Base-by-base conservation (phyloP, 805 yeast species). In the Barnettozyma sp. region DNA sequence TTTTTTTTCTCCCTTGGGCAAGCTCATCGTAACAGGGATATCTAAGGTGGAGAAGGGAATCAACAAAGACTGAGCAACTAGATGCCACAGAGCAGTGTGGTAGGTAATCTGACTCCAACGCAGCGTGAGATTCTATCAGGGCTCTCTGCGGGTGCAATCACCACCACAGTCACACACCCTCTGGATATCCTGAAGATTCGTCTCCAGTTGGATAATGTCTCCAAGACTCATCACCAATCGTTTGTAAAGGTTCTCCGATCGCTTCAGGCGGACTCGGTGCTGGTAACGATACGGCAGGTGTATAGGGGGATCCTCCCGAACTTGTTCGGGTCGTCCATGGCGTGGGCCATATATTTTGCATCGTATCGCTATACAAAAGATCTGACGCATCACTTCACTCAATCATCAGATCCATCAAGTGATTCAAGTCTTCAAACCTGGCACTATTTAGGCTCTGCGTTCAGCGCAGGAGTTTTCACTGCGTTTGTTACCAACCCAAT, bases 311-410 rank as follows among this genome's bases (percentile, higher is more conserved):
- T 52, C 1, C 16, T 39, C 7, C 52, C 94, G 2, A 92, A 88
- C 52, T 49, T 90, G 5, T 25, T 84, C 0, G 98, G 97, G 1
- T 86, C 87, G 45, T 76, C 94, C 0, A 55, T 76, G 0, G 90
- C 95, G 0, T 92, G 98, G 97, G 82, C 86, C 1, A 56, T 84
- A 6, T 92, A 92, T 52, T 92, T 92, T 59, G 72, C 79, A 21
- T 62, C 84, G 26, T 92, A 88, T 58, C 71, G 82, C 23, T 70
- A 68, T 39, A 69, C 73, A 43, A 84, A 83, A 43, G 66, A 61
- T 33, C 22, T 50, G 7, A 50, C 52, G 35, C 56, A 54, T 26
- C 7, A 23, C n/a, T 31, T 28, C 29, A 26, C 40, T 35, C n/a
- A 33, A 34, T 21, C 33, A 39, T n/a, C 36, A 36, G 32, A 42